A percentile compares a stretch with the other conserved stretches of the same genome.
Conservation (phyloP, 73 alveolate species). For the Tetrahymena borealis region DNA sequence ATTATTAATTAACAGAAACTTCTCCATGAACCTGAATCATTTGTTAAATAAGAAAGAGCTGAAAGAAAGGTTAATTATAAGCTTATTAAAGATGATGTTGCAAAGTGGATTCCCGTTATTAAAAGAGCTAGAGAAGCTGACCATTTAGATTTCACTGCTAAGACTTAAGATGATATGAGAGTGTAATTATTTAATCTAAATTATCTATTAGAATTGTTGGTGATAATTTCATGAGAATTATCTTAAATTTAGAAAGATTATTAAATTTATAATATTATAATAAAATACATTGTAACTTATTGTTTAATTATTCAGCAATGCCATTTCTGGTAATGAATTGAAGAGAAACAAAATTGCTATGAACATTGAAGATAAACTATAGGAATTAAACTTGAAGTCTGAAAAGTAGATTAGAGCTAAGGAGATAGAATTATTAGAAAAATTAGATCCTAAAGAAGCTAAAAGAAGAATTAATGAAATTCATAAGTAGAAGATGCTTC, state of each 20-base stretch:
- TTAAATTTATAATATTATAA: background rate
- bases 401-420: slow-evolving; percentile 36
- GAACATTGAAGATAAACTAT: slow-evolving; percentile 39
- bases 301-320: too few species aligned
- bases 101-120: slow-evolving; percentile 52
- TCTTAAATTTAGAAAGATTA: background rate
- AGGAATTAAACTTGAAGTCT: slow-evolving; percentile 30
- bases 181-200: slow-evolving; percentile 22
- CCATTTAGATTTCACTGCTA: slow-evolving; percentile 43
- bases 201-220: background rate
- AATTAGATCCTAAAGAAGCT: slow-evolving; percentile 33
- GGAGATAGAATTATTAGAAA: slow-evolving; percentile 35
- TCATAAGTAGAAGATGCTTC: slow-evolving; percentile 35
- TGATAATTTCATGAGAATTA: background rate
- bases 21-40: background rate
- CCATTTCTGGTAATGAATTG: slow-evolving; percentile 37
- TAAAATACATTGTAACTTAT: too few species aligned
- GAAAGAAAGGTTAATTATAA: slow-evolving; percentile 49
- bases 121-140: slow-evolving; percentile 55
- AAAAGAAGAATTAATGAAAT: slow-evolving; percentile 26
- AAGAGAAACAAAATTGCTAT: slow-evolving; percentile 33
- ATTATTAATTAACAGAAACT: background rate
- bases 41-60: slow-evolving; percentile 22
- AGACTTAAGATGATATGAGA: slow-evolving; percentile 26
- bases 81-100: slow-evolving; percentile 32